Conservation (phyloP, 1,284 basidiomycete genomes). For the Ceratobasidium sp. region DNA sequence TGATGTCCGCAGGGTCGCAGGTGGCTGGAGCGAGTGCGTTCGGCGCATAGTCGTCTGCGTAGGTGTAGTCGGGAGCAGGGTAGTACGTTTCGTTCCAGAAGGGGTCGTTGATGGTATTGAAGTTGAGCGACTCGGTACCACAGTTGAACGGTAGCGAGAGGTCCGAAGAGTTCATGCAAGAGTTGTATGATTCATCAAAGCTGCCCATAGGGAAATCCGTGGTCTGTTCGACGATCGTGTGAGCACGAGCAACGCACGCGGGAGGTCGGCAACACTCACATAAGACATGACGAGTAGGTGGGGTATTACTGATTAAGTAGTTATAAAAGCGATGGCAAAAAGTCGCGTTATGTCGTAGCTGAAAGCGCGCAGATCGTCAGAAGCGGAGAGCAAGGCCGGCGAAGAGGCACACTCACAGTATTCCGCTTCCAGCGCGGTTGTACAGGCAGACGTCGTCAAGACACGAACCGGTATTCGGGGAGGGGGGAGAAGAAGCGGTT, state of each 20-base stretch:
- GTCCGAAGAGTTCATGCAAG: neutral
- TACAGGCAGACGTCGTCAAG: conserved; percentile 16
- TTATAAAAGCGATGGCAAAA: neutral
- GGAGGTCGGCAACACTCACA: conserved; percentile 7
- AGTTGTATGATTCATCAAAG: neutral
- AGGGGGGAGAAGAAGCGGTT: conserved; percentile 10
- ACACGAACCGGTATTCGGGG: conserved; percentile 6
- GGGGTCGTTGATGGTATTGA: neutral
- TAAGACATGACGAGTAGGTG: conserved; percentile 10
- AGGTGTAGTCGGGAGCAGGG: neutral
- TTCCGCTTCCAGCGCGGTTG: conserved; percentile 44
- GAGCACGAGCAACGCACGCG: neutral
- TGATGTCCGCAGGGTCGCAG: conserved; percentile 25
- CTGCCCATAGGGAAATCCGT: neutral
- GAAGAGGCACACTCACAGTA: conserved; percentile 1
- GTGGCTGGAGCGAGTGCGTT: neutral
- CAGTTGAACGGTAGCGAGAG: neutral
- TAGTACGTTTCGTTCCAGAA: neutral
- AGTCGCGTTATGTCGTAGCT: conserved; percentile 17
- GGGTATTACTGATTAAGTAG: conserved; percentile 24
- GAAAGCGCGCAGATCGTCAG: neutral
- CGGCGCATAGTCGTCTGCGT: neutral
- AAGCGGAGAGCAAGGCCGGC: neutral
- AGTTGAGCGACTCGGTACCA: neutral
- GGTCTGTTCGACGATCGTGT: conserved; percentile 4